Evolutionary conservation across 2,329 filamentous ascomycete genomes (phyloP).

Genomic region (Cryphonectria parasitica): DNA sequence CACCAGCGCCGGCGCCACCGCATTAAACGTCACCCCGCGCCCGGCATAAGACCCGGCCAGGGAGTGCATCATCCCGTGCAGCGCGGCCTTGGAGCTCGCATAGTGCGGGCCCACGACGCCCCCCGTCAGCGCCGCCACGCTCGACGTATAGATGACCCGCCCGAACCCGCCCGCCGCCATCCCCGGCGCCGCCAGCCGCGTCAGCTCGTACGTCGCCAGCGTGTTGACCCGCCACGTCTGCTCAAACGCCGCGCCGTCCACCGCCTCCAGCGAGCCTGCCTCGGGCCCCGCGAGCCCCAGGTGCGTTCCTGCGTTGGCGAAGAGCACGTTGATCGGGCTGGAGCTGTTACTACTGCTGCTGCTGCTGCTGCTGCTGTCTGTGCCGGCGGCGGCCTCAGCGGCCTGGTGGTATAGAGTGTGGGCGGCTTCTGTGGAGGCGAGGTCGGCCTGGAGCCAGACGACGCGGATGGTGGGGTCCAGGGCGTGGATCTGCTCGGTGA

Average conservation of each 20-base stretch:
- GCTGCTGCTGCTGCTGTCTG: too few species aligned
- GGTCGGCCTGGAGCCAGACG: slow-evolving; percentile 23
- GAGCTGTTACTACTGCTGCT: too few species aligned
- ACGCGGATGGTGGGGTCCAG: slow-evolving; percentile 12
- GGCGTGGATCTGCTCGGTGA: slow-evolving; percentile 11
- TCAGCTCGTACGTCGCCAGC: slow-evolving; percentile 21
- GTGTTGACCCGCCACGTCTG: slow-evolving; percentile 25
- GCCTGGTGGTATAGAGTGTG: background rate
- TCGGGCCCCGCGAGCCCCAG: slow-evolving; percentile 12
- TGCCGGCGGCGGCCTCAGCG: background rate
- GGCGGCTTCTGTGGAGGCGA: slow-evolving; percentile 3
- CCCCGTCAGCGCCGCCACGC: slow-evolving; percentile 24
- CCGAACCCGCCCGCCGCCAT: slow-evolving; percentile 22
- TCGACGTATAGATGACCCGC: slow-evolving; percentile 21
- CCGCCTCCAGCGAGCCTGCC: slow-evolving; percentile 14
- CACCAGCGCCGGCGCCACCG: slow-evolving; percentile 24
- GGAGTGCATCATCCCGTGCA: slow-evolving; percentile 23
- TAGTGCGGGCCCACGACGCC: slow-evolving; percentile 26
- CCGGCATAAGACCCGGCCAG: slow-evolving; percentile 3
- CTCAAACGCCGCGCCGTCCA: slow-evolving; percentile 19
- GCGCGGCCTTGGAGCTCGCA: slow-evolving; percentile 19
- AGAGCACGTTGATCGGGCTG: slow-evolving; percentile 23
- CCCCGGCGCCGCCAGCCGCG: slow-evolving; percentile 13
- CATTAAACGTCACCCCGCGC: slow-evolving; percentile 23
- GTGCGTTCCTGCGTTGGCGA: slow-evolving; percentile 25